Base-by-base conservation (phyloP, 805 yeast genomes). In the Metschnikowia picachoensis region DNA sequence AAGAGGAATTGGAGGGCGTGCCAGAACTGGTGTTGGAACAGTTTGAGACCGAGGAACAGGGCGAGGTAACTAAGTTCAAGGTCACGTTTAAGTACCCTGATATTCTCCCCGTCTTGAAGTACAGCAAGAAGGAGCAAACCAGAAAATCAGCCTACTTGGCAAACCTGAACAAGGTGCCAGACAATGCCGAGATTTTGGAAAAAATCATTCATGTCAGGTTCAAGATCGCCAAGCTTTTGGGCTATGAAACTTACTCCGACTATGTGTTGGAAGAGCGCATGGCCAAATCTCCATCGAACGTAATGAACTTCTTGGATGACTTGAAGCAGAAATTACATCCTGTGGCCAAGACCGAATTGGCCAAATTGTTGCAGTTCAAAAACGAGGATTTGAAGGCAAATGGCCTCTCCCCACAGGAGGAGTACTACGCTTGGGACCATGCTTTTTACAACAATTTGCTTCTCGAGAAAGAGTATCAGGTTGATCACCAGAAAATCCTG, bases 11-110 rank as follows among this genome's bases (percentile, higher is more conserved):
- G 36, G 77, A 73, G 9, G 96, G 96, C 34, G 85, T 88, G 36
- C 91, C 95, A 2, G 73, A 75, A 34, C 80, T 79, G 47, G 79
- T 79, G 2, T 55, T 85, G 53, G 74, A 73, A 15, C 85, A 77
- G 58, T 83, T 82, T 57, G 84, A 76, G 44, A 66, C 64, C 46
- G 66, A 67, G 31, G 66, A 65, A 10, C 74, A 68, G 16, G 72
- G 67, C 17, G 78, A 70, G 17, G 73, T 66, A 14, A 66, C 64
- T 14, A 63, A 67, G 43, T 63, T 61, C 50, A 83, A 83, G 59
- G 84, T 88, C 73, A 84, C 94, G 2, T 86, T 79, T 70, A 87
- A 88, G 63, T 85, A 85, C 58, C 94, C 95, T 1, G 95, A 87
- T 60, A 64, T 84, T 39, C 69, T 83, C 50, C 95, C 95, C 2